A percentile compares a stretch with the other conserved stretches of the same genome.
phyloP scores from a whole-genome alignment of 2,329 filamentous ascomycete species.

The Aspergillus sp. region DNA sequence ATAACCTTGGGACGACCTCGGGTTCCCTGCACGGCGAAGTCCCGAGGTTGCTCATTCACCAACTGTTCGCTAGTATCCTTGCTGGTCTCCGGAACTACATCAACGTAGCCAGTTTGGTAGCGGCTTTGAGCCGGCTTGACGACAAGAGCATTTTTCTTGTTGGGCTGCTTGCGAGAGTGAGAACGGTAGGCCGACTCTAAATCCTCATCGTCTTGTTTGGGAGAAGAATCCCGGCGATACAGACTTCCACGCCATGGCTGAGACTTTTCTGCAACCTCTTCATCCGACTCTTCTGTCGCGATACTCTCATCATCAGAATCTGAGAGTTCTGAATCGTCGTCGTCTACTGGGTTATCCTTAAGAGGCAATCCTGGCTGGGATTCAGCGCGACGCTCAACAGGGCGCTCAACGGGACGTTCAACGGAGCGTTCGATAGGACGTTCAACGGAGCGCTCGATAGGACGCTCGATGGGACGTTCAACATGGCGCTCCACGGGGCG shows the following conservation, averaged over 20 bases:
- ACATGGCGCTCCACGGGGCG: no score
- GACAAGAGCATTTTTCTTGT: slow-evolving; percentile 3
- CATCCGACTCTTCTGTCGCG: slow-evolving; percentile 21
- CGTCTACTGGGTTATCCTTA: slow-evolving; percentile 20
- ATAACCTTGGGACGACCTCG: slow-evolving; percentile 14
- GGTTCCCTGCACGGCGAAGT: slow-evolving; percentile 6
- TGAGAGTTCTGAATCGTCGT: slow-evolving; percentile 23
- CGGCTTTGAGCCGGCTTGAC: slow-evolving; percentile 4
- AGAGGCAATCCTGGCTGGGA: slow-evolving; percentile 10
- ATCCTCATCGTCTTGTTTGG: slow-evolving; percentile 11
- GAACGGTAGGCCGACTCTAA: slow-evolving; percentile 14
- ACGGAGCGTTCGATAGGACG: no score
- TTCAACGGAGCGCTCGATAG: no score
- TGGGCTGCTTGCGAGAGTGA: slow-evolving; percentile 20
- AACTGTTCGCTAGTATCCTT: slow-evolving; percentile 5
- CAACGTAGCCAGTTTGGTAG: slow-evolving; percentile 15
- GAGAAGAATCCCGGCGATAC: slow-evolving; percentile 13
- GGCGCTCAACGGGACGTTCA: neutral
- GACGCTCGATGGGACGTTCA: no score
- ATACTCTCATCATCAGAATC: slow-evolving; percentile 22
- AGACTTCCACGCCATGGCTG: slow-evolving; percentile 13
- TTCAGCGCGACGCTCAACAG: neutral
- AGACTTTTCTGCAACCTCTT: slow-evolving; percentile 14
- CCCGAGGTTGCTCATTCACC: neutral
- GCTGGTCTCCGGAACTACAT: slow-evolving; percentile 20